Percentiles rank a stretch among this genome's conserved stretches.
These are phyloP conservation scores for Leptodermis oblonga DNA, from an alignment of 257 asterid species.

Conservation along the genomic window DNA sequence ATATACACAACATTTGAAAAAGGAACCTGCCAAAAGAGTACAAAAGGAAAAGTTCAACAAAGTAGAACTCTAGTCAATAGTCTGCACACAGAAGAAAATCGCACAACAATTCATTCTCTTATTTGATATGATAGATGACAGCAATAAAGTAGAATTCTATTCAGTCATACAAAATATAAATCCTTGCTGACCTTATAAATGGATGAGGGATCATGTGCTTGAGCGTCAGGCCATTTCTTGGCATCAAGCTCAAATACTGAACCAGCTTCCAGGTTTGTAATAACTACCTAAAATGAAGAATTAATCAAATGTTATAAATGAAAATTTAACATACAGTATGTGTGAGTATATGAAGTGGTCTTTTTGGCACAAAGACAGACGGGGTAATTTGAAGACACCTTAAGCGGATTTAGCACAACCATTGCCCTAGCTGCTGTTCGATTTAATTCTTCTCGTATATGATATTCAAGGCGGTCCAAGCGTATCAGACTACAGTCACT, in stretches of 20 bases:
- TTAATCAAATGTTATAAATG: not conserved
- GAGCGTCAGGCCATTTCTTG: constrained; percentile 96
- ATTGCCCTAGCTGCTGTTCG: constrained; percentile 69
- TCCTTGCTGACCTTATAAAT: constrained; percentile 52
- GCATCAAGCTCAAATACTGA: constrained; percentile 74
- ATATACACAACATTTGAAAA: constrained; percentile 83
- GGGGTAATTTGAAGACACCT: constrained; percentile 47
- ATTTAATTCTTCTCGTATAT: constrained; percentile 88
- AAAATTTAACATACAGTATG: not conserved
- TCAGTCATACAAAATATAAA: not conserved
- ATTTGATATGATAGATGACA: not conserved
- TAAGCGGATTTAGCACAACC: constrained; percentile 87
- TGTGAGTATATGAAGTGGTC: not conserved
- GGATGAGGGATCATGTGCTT: constrained; percentile 59
- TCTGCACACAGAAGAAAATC: too few species aligned
- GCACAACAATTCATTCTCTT: not conserved
- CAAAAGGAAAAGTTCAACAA: not conserved
- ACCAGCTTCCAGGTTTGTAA: constrained; percentile 65
- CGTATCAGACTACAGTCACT: constrained; percentile 84
- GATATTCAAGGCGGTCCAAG: constrained; percentile 77
- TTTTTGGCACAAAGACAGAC: not conserved
- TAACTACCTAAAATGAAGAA: constrained; percentile 56
- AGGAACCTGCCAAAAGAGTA: constrained; percentile 53
- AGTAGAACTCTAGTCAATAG: not conserved
- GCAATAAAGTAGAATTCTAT: not conserved